Evolutionary conservation across 257 asterid genomes (phyloP).

Genomic region (Cruciata laevipes): DNA sequence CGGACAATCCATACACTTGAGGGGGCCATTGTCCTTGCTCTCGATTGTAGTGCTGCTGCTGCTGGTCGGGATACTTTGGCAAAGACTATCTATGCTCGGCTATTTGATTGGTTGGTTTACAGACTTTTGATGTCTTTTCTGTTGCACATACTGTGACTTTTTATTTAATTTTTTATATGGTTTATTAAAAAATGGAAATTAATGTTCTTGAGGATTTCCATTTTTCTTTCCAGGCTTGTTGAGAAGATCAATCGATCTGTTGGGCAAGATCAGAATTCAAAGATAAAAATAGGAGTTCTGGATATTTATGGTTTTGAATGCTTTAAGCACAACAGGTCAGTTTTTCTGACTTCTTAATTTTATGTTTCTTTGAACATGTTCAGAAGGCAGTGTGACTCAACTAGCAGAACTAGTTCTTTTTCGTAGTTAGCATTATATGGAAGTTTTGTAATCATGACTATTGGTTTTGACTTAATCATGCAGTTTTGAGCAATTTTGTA

Average conservation of each 20-base stretch:
- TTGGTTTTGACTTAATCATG: constrained; percentile 16
- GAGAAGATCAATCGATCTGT: constrained; percentile 90
- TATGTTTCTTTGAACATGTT: not conserved
- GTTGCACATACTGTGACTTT: constrained; percentile 11
- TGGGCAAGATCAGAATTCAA: constrained; percentile 91
- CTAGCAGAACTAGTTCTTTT: not conserved
- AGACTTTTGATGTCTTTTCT: constrained; percentile 15
- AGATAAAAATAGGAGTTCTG: constrained; percentile 83
- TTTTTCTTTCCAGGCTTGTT: constrained; percentile 75
- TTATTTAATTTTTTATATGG: constrained; percentile 18
- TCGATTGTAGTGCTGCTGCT: constrained; percentile 85
- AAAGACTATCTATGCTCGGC: constrained; percentile 84
- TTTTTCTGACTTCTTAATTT: constrained; percentile 9
- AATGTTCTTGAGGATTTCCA: not conserved
- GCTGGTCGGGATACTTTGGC: constrained; percentile 99
- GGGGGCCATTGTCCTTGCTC: constrained; percentile 79
- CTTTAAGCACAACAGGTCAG: constrained; percentile 81
- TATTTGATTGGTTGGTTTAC: constrained; percentile 96
- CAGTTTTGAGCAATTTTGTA: constrained; percentile 99
- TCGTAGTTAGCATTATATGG: not conserved
- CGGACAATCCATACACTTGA: constrained; percentile 91
- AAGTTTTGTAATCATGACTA: constrained; percentile 7
- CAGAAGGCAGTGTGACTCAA: not conserved
- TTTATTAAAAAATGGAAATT: constrained; percentile 11
- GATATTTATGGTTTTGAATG: constrained; percentile 99